Evolutionary conservation across 2,329 filamentous ascomycete species (phyloP).

Genomic region (Fusarium solani-melongenae): DNA sequence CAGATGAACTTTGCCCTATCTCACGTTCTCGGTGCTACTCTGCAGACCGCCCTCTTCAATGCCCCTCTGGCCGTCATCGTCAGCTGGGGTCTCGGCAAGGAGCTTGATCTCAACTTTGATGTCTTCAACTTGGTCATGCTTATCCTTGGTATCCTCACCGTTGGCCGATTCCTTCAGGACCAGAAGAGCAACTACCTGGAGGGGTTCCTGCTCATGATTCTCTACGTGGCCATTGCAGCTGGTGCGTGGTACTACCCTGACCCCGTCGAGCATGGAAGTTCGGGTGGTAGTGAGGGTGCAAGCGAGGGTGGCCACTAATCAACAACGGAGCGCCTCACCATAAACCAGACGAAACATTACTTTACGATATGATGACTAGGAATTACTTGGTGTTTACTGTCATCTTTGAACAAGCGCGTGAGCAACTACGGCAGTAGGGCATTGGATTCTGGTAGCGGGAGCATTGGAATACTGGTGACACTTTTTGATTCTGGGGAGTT

Average conservation of each 20-base stretch:
- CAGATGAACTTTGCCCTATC: slow-evolving; percentile 88
- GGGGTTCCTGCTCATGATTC: slow-evolving; percentile 80
- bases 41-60: slow-evolving; percentile 91
- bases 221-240: slow-evolving; percentile 70
- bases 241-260: slow-evolving; percentile 69
- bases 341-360: not conserved
- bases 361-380: slow-evolving; percentile 21
- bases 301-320: slow-evolving; percentile 26
- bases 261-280: slow-evolving; percentile 34
- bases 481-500: not conserved
- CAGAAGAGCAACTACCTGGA: slow-evolving; percentile 93
- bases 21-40: slow-evolving; percentile 86
- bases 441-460: slow-evolving; percentile 2
- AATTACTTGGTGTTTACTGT: slow-evolving; percentile 5
- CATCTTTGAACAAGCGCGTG: not conserved
- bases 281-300: not conserved
- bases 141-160: slow-evolving; percentile 85
- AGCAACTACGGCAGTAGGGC: not conserved
- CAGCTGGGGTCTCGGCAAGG: slow-evolving; percentile 78
- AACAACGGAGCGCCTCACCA: not conserved
- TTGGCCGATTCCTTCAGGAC: slow-evolving; percentile 88
- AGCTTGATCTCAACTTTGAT: slow-evolving; percentile 86
- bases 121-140: slow-evolving; percentile 86
- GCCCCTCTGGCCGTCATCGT: slow-evolving; percentile 85
- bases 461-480: not conserved